A percentile compares a stretch with the other conserved stretches of the same genome.
phyloP scores from a whole-genome alignment of 2,329 filamentous ascomycete genomes.

The Aureobasidium zeae region DNA sequence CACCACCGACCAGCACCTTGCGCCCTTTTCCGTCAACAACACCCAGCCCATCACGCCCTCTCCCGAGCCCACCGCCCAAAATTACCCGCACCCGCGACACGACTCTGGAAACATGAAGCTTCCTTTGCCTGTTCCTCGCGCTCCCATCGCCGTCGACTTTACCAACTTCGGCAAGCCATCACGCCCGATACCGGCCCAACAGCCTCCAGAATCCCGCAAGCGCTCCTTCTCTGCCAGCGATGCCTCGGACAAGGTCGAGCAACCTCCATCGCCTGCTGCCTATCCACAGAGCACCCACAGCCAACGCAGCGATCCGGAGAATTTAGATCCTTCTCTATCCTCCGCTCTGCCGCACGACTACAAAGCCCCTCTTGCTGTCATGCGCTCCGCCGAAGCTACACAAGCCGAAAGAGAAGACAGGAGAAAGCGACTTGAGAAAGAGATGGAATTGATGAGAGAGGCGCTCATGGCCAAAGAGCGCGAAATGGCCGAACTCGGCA shows the following conservation, averaged over 20 bases:
- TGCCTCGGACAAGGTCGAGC: conserved; percentile 7
- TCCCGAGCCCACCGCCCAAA: conserved; percentile 22
- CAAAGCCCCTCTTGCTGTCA: conserved; percentile 26
- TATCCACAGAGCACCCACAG: conserved; percentile 19
- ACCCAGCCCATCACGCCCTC: conserved; percentile 36
- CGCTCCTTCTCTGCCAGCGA: conserved; percentile 59
- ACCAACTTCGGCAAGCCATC: conserved; percentile 22
- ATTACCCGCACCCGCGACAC: conserved; percentile 2
- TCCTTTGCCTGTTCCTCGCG: conserved; percentile 17
- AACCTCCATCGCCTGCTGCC: conserved; percentile 18
- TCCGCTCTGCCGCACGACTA: conserved; percentile 20
- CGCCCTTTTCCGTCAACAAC: conserved; percentile 24
- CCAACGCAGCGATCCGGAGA: conserved; percentile 20
- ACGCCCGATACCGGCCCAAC: conserved; percentile 1
- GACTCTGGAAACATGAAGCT: conserved; percentile 5
- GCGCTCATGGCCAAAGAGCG: conserved; percentile 64
- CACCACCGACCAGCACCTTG: conserved; percentile 40
- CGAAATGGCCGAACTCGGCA: conserved; percentile 47
- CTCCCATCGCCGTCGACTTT: conserved; percentile 25
- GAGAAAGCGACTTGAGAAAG: conserved; percentile 56
- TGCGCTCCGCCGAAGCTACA: conserved; percentile 27
- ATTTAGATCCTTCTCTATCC: conserved; percentile 30
- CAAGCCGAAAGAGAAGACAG: conserved; percentile 40
- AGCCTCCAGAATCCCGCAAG: conserved; percentile 40
- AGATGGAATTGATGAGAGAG: conserved; percentile 68